Conservation (phyloP, 2,329 filamentous ascomycete species). For the Calonectria pteridis region DNA sequence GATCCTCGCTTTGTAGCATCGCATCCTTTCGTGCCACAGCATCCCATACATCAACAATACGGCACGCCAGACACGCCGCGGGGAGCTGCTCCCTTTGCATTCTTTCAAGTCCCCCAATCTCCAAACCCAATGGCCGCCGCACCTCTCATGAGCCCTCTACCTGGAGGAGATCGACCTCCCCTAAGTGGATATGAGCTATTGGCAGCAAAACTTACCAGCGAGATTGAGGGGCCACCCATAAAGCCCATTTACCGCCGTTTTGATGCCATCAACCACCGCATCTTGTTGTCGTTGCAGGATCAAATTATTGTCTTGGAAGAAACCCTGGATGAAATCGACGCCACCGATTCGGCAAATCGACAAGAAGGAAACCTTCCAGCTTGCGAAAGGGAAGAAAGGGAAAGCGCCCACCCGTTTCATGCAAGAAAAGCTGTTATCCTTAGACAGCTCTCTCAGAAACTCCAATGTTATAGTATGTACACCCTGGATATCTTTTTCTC, state of each 20-base stretch:
- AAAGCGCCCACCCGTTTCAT: slow-evolving; percentile 5
- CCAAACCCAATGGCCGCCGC: slow-evolving; percentile 10
- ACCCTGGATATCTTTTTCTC: neutral
- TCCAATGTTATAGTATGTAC: slow-evolving; percentile 74
- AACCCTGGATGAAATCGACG: slow-evolving; percentile 78
- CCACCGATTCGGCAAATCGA: slow-evolving; percentile 61
- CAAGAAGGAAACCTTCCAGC: slow-evolving; percentile 64
- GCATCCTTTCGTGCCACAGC: slow-evolving; percentile 9
- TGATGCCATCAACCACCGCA: slow-evolving; percentile 82
- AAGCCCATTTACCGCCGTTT: slow-evolving; percentile 86
- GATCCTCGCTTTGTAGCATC: slow-evolving; percentile 14
- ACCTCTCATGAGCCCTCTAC: neutral
- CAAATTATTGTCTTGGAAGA: slow-evolving; percentile 86
- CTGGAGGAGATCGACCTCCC: slow-evolving; percentile 52
- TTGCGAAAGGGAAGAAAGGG: slow-evolving; percentile 67
- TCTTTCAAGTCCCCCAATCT: slow-evolving; percentile 24
- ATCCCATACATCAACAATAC: slow-evolving; percentile 9
- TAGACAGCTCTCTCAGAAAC: slow-evolving; percentile 54
- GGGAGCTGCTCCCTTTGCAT: slow-evolving; percentile 14
- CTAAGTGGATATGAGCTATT: slow-evolving; percentile 73
- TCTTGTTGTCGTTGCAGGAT: slow-evolving; percentile 87
- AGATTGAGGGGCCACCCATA: slow-evolving; percentile 44
- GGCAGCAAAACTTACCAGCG: slow-evolving; percentile 62
- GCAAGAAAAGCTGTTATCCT: neutral
- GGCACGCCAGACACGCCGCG: slow-evolving; percentile 20